phyloP scores from a whole-genome alignment of 2,329 filamentous ascomycete species.

The Fusarium nelsonii region DNA sequence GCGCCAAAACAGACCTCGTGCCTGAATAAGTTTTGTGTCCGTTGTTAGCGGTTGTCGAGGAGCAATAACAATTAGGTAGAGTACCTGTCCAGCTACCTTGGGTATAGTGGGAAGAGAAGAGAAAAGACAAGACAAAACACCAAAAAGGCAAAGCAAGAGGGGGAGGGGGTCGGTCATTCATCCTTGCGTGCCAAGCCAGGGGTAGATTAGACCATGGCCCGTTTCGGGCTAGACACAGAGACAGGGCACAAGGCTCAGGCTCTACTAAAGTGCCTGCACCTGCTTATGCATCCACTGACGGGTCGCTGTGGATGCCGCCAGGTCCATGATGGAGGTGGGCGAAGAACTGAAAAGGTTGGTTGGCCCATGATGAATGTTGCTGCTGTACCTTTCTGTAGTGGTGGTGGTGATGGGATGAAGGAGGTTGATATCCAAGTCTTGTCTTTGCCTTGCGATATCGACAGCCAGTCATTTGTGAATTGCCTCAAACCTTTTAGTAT shows the following conservation, averaged over 20 bases:
- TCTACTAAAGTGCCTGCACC: constrained; percentile 47
- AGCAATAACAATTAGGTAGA: not conserved
- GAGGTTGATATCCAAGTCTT: not conserved
- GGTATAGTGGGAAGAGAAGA: not conserved
- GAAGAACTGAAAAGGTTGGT: not conserved
- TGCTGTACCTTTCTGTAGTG: constrained; percentile 1
- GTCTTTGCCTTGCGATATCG: not conserved
- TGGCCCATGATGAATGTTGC: not conserved
- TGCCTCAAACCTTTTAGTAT: constrained; percentile 2
- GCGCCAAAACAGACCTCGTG: constrained; percentile 33
- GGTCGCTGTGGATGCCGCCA: constrained; percentile 35
- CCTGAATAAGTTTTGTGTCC: constrained; percentile 25
- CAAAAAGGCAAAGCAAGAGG: constrained; percentile 2
- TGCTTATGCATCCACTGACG: constrained; percentile 39
- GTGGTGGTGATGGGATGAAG: not conserved
- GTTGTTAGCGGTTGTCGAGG: constrained; percentile 25
- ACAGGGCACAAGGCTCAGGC: constrained; percentile 30
- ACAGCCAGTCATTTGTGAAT: not conserved
- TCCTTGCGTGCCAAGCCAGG: constrained; percentile 40
- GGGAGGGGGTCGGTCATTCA: constrained; percentile 12
- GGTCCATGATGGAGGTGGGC: constrained; percentile 24
- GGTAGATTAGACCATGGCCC: constrained; percentile 38
- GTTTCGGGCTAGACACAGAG: constrained; percentile 32
- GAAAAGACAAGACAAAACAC: constrained; percentile 1
- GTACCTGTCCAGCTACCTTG: too few relatives aligned